These are phyloP conservation scores for Dactylellina haptotyla DNA, from an alignment of 2,329 filamentous ascomycete genomes.

Conservation along the genomic window DNA sequence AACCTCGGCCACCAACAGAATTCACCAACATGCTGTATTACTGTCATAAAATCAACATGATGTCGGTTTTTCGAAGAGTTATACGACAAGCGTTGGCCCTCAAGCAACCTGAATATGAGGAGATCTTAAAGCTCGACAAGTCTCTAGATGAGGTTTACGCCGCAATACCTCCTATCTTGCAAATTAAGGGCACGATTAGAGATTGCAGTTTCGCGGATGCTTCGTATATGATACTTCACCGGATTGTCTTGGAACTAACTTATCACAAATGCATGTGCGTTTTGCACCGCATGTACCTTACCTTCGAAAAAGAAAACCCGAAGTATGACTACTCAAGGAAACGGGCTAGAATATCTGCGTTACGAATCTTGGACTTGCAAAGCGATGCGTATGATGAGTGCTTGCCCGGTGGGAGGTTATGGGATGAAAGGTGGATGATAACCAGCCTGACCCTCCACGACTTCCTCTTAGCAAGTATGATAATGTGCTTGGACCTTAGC, in stretches of 20 bases:
- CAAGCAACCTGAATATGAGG: slow-evolving; percentile 56
- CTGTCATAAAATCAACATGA: slow-evolving; percentile 63
- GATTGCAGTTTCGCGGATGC: slow-evolving; percentile 64
- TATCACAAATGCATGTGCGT: slow-evolving; percentile 63
- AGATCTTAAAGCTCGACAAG: slow-evolving; percentile 60
- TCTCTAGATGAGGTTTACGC: slow-evolving; percentile 62
- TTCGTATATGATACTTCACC: slow-evolving; percentile 65
- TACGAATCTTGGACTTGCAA: slow-evolving; percentile 58
- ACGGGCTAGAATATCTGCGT: slow-evolving; percentile 19
- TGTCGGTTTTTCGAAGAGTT: slow-evolving; percentile 63
- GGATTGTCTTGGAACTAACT: slow-evolving; percentile 65
- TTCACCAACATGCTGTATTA: slow-evolving; percentile 64
- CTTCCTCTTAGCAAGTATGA: slow-evolving; percentile 49
- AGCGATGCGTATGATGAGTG: slow-evolving; percentile 65
- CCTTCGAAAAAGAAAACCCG: slow-evolving; percentile 37
- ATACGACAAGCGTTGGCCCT: slow-evolving; percentile 63
- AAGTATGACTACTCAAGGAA: slow-evolving; percentile 37
- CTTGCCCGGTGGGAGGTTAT: slow-evolving; percentile 54
- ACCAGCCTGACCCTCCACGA: slow-evolving; percentile 37
- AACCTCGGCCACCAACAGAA: slow-evolving; percentile 63
- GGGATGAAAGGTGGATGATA: slow-evolving; percentile 47
- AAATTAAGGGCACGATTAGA: slow-evolving; percentile 62
- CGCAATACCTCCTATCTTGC: slow-evolving; percentile 62
- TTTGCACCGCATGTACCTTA: slow-evolving; percentile 56
- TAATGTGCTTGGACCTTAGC: slow-evolving; percentile 60